phyloP scores from a whole-genome alignment of 305 asterid species.

The Plantago coronopus region DNA sequence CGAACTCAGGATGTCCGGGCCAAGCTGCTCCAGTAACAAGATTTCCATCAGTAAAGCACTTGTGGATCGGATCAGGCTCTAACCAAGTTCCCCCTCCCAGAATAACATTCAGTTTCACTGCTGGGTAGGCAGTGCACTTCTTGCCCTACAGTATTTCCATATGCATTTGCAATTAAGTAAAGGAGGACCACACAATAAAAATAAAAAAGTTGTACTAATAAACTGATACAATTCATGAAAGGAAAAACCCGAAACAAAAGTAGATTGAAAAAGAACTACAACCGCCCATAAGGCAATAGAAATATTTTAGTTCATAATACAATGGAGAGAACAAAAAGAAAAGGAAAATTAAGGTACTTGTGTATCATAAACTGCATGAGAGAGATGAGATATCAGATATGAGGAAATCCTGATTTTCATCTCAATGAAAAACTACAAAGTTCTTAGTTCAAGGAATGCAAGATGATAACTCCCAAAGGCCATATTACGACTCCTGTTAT shows the following conservation, averaged over 20 bases:
- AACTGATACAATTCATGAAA: neutral
- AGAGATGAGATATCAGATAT: too few relatives aligned
- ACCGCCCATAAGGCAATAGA: too few relatives aligned
- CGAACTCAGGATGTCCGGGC: conserved; percentile 94
- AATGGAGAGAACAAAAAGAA: too few relatives aligned
- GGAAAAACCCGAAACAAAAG: neutral
- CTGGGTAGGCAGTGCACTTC: conserved; percentile 94
- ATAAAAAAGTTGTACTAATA: neutral
- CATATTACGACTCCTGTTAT: too few relatives aligned
- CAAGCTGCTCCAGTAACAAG: conserved; percentile 98
- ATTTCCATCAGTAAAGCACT: conserved; percentile 89
- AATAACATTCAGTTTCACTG: conserved; percentile 80
- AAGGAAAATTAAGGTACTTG: too few relatives aligned
- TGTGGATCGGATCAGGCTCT: conserved; percentile 86
- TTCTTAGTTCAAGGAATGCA: too few relatives aligned
- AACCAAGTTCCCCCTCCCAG: conserved; percentile 84
- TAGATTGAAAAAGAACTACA: neutral
- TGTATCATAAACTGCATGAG: too few relatives aligned
- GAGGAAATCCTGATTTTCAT: too few relatives aligned
- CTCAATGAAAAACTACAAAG: too few relatives aligned
- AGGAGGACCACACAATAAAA: too few relatives aligned
- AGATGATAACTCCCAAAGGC: too few relatives aligned
- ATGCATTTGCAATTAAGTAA: neutral
- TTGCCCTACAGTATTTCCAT: conserved; percentile 44
- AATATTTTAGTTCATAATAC: too few relatives aligned